Evolutionary conservation across 257 asterid genomes (phyloP).

Genomic region (Craterostigma plantagineum): DNA sequence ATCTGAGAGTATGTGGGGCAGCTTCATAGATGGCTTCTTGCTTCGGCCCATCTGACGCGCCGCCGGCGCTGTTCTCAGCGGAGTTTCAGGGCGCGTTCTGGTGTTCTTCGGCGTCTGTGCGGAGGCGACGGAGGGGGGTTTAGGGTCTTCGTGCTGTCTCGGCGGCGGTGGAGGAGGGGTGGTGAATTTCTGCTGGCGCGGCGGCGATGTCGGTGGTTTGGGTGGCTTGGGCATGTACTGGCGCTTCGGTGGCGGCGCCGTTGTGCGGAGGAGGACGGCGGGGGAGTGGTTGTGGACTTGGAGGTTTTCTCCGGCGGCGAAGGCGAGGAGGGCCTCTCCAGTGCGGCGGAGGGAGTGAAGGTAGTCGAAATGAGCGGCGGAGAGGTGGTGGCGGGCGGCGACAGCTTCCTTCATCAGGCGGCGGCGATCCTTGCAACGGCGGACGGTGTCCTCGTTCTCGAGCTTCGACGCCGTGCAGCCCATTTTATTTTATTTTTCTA

Average conservation of each 20-base stretch:
- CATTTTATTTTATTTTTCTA: slow-evolving; percentile 18
- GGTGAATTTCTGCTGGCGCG: slow-evolving; percentile 14
- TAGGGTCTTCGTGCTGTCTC: too few relatives aligned
- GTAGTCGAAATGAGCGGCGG: slow-evolving; percentile 94
- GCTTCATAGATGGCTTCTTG: slow-evolving; percentile 9
- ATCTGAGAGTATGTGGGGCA: slow-evolving; percentile 83
- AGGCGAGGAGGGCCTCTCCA: slow-evolving; percentile 68
- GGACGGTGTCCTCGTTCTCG: slow-evolving; percentile 90
- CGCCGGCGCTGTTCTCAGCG: too few relatives aligned
- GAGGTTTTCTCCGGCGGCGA: slow-evolving; percentile 84
- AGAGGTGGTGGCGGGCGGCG: slow-evolving; percentile 80
- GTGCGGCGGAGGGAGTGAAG: slow-evolving; percentile 74
- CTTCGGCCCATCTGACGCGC: too few relatives aligned
- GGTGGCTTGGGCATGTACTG: slow-evolving; percentile 14
- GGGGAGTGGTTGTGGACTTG: slow-evolving; percentile 72
- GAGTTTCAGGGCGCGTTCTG: too few relatives aligned
- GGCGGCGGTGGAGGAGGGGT: slow-evolving; percentile 27
- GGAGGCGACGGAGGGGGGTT: too few relatives aligned
- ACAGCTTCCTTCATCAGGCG: slow-evolving; percentile 83
- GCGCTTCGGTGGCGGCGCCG: slow-evolving; percentile 7
- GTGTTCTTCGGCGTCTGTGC: too few relatives aligned
- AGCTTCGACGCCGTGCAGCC: slow-evolving; percentile 94
- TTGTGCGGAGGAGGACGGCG: slow-evolving; percentile 59
- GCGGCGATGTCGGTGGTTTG: slow-evolving; percentile 41
- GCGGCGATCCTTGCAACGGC: slow-evolving; percentile 98